Base-by-base conservation (phyloP, 2,329 filamentous ascomycete genomes). In the Helotiales sp. region DNA sequence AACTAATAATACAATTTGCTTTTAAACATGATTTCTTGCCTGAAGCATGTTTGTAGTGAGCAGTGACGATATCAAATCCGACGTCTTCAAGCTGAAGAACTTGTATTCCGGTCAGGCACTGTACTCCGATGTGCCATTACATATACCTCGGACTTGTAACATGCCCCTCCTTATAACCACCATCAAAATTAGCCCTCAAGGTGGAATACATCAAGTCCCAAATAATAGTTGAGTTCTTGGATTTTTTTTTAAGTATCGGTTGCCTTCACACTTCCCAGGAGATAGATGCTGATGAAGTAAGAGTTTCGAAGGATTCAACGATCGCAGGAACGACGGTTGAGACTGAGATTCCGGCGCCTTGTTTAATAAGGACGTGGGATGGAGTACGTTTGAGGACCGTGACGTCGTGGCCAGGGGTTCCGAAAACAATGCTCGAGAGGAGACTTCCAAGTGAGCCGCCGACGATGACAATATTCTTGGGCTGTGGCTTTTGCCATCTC, bases 171-270 rank as follows among this genome's bases (percentile, higher is more conserved):
- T 59, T 66, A 11, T 52, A 32, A 13, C 67, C 15, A 11, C 69
- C 69, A 55, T 69, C 69, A 43, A 72, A 71, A 37, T 66, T 67
- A 11, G 69, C 66, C 22, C 69, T 57, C 24, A 72, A 32, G 11
- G 47, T 43, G 28, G 61, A 59, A 50, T 72, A 71, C 6, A 72
- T 47, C 1, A 65, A 20, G 22, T 65, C 63, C 71, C 71, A 71
- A n/a, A n/a, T n/a, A n/a, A n/a, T n/a, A n/a, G n/a, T n/a, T n/a
- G n/a, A n/a, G n/a, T n/a, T n/a, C n/a, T n/a, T n/a, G n/a, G n/a
- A 17, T 32, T 15, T 67, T 13, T 20, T 20, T 26, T 11, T n/a
- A 43, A 13, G 30, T 11, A 17, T 54, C 10, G 47, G 32, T n/a
- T n/a, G n/a, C n/a, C n/a, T n/a, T n/a, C n/a, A n/a, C n/a, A n/a